These are phyloP conservation scores for Drosera spatulata DNA, from an alignment of 179 eudicot species.

Conservation along the genomic window DNA sequence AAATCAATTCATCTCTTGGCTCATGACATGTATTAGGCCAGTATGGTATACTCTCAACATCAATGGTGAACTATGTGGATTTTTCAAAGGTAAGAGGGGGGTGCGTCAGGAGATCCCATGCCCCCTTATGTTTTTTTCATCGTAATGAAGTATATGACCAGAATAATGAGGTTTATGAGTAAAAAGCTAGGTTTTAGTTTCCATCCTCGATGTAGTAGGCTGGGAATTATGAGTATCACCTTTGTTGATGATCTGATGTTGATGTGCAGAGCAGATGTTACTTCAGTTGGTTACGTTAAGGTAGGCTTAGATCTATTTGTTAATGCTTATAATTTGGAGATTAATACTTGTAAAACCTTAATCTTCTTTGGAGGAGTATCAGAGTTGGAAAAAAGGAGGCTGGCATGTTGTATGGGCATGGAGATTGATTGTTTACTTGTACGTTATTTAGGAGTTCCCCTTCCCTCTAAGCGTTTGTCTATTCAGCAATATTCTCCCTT, in stretches of 20 bases:
- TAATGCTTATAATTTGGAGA: too few relatives aligned
- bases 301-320: too few relatives aligned
- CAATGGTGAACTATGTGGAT: neutral
- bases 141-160: neutral
- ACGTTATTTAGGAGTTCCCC: neutral
- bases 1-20: neutral
- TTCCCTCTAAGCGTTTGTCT: neutral
- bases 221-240: neutral
- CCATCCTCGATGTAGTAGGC: neutral
- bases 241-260: conserved; percentile 1
- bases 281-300: neutral
- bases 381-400: too few relatives aligned
- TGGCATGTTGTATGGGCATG: too few relatives aligned
- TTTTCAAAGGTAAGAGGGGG: neutral
- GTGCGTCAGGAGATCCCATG: neutral
- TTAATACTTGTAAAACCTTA: too few relatives aligned
- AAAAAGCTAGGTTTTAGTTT: neutral
- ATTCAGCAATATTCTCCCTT: neutral
- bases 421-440: too few relatives aligned
- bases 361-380: too few relatives aligned
- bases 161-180: neutral
- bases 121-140: neutral
- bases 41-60: neutral
- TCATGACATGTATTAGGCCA: neutral
- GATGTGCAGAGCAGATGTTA: neutral